Base-by-base conservation (phyloP, 1,139 yeast genomes). In the Trichomonascaceae sp. region DNA sequence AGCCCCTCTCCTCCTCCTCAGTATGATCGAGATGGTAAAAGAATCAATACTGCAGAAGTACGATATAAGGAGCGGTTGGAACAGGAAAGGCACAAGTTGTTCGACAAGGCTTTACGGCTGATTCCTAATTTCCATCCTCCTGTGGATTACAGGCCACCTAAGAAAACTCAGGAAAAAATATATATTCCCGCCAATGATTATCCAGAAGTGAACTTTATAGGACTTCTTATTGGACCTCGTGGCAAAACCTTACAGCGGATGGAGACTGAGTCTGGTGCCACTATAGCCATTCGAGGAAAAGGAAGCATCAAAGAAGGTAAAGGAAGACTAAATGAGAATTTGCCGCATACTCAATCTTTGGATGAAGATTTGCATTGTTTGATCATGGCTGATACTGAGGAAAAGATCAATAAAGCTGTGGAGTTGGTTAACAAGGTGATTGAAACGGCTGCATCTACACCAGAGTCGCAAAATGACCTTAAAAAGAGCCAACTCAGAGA, bases 271-370 rank as follows among this genome's bases (percentile, higher is more conserved):
- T 84, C 95, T 50, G 96, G 96, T 0, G 96, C 97, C 20, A 80
- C 79, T 58, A 84, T 91, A 58, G 95, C 91, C 1, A 86, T 91
- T 44, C 76, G 98, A 63, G 98, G 98, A 43, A 84, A 86, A 63
- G 99, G 99, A 0, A 90, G 98, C 0, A 95, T 90, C 19, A 93
- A 93, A 66, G 96, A 89, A 66, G 98, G 98, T 45, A 86, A 85
- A 67, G 79, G 80, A 56, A 70, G 78, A 13, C 67, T 72, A 24
- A 78, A 77, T 57, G 52, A 44, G 17, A 50, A 50, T 36, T 70
- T 77, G 9, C 75, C 78, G 2, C 70, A 69, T 49, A 66, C 67
- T 41, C 78, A 82, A 54, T 79, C 81, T 55, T 69, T 81, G 62
- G 81, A 82, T 62, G 99, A 93, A 57, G 96, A 89, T 50, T 72